These are phyloP conservation scores for Cryptomeria japonica DNA, from an alignment of 75 land plant species.

Conservation along the genomic window DNA sequence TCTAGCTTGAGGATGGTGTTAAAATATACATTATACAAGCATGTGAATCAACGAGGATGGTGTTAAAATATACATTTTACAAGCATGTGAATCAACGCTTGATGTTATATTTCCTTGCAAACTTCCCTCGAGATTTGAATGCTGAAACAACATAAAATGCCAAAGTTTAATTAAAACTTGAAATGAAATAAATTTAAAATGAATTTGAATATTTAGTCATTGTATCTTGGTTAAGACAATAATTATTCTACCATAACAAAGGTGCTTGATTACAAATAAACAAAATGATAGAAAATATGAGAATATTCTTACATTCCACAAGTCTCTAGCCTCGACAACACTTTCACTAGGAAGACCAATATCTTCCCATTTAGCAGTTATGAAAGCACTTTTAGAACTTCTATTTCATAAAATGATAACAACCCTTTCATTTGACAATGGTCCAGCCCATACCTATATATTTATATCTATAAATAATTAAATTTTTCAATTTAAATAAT, in stretches of 20 bases:
- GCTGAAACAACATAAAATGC: neutral
- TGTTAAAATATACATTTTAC: constrained; percentile 24
- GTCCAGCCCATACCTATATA: too few relatives aligned
- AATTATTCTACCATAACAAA: neutral
- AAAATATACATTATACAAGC: constrained; percentile 36
- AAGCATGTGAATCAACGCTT: constrained; percentile 34
- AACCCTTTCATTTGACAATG: constrained; percentile 34
- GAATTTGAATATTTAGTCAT: too few relatives aligned
- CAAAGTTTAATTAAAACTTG: neutral
- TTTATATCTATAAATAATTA: too few relatives aligned
- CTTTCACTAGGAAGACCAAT: constrained; percentile 46
- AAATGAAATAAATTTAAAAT: too few relatives aligned
- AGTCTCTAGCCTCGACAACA: constrained; percentile 47
- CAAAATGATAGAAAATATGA: constrained; percentile 3
- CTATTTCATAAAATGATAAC: constrained; percentile 70
- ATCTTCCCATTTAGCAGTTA: constrained; percentile 62
- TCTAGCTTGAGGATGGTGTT: neutral
- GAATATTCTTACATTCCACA: constrained; percentile 60
- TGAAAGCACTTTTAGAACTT: constrained; percentile 26
- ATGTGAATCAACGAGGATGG: constrained; percentile 22
- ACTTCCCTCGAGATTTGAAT: neutral
- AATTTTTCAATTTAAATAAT: too few relatives aligned
- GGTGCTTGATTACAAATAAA: too few relatives aligned
- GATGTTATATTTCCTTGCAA: constrained; percentile 15
- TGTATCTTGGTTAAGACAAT: neutral